These are phyloP conservation scores for Daucus carota DNA, from an alignment of 129 eudicot genomes.

Conservation along the genomic window DNA sequence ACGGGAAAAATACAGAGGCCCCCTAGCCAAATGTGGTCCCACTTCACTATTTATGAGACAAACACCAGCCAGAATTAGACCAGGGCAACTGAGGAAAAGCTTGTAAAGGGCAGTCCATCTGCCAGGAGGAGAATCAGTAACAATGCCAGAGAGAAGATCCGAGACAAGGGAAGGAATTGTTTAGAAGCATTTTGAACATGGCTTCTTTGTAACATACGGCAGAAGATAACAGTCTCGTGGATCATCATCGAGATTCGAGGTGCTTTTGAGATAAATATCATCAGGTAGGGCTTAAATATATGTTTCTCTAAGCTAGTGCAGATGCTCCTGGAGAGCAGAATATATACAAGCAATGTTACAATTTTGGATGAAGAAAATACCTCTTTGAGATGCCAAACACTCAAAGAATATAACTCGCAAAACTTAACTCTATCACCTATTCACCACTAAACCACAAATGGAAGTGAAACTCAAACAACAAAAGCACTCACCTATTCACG, in stretches of 20 bases:
- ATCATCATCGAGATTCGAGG: neutral
- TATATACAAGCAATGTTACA: neutral
- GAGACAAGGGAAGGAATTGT: neutral
- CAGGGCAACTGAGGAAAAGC: conserved; percentile 30
- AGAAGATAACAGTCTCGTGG: neutral
- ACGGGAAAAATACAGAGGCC: conserved; percentile 53
- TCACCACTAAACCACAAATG: neutral
- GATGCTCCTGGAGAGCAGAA: neutral
- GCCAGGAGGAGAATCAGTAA: conserved; percentile 30
- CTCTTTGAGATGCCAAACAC: neutral
- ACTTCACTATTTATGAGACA: conserved; percentile 36
- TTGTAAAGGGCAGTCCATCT: conserved; percentile 70
- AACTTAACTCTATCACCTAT: neutral
- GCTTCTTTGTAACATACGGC: neutral
- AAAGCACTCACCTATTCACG: neutral
- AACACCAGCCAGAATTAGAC: neutral
- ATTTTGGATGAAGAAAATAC: neutral
- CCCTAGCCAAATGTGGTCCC: conserved; percentile 69
- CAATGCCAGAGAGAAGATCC: neutral
- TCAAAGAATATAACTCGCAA: neutral
- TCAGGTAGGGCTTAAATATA: neutral
- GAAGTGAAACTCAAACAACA: neutral
- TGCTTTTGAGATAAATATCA: neutral
- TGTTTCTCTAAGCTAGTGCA: neutral
- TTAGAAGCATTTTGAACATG: neutral